Base-by-base conservation (phyloP, 306 rosid genomes). In the Carpinus viminea region DNA sequence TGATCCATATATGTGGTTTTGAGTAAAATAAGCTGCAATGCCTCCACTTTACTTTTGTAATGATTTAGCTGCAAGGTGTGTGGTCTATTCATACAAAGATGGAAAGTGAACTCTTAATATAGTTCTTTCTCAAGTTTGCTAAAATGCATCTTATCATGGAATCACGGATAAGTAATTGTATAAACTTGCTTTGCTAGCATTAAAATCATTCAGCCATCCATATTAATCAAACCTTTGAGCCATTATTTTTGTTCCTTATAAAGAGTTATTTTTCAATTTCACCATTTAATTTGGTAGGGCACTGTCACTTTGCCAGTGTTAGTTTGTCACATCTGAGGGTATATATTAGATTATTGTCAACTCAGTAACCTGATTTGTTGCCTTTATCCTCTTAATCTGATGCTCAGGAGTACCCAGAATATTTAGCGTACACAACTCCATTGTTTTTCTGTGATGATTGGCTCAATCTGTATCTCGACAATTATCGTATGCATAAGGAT, bases 401-500 rank as follows among this genome's bases (percentile, higher is more conserved):
- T 78, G 28, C 52, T 48, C 86, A 89, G 98, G 99, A 95, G 84
- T 89, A 90, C 84, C 99, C 93, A 56, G 90, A 89, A 72, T 91
- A 93, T 79, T 68, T 34, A 83, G 96, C 99, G 47, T 93, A 95
- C 78, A 76, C 78, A 80, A 90, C 99, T 81, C 97, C 96, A 0
- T 51, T 51, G 66, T 88, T 91, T 79, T 93, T 95, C 87, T 75
- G 87, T 79, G 99, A 95, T 84, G 99, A 95, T 50, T 95, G 99
- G 98, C 97, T 95, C 84, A 95, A 93, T 81, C 61, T 87, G 53
- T 95, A 93, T 85, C 98, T 93, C 47, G 99, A 95, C 85, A 84
- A 86, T 77, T 90, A 85, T 81, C 88, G 70, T 71, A 87, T 93
- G 87, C 97, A 89, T 80, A 83, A 66, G 45, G 89, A 95, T 72